Conservation (phyloP, 768 basidiomycete species). For the Lactifluus echinatus region DNA sequence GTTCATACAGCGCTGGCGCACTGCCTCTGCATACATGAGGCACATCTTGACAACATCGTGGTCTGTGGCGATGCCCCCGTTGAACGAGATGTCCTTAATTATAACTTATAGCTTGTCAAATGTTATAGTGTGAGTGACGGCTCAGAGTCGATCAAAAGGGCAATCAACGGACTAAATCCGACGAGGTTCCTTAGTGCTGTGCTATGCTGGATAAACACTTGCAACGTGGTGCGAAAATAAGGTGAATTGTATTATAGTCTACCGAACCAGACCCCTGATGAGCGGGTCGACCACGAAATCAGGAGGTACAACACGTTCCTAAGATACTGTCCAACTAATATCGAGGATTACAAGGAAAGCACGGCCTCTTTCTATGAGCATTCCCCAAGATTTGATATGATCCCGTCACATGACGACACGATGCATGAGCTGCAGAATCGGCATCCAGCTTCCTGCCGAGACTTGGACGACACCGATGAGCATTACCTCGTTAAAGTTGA, state of each 20-base stretch:
- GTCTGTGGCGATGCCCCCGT: too few species aligned
- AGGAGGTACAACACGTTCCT: not conserved
- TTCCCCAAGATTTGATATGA: not conserved
- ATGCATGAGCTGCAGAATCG: conserved; percentile 8
- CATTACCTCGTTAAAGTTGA: conserved; percentile 10
- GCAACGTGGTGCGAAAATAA: not conserved
- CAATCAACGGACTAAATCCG: not conserved
- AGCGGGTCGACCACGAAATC: not conserved
- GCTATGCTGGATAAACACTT: not conserved
- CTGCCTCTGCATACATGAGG: too few species aligned
- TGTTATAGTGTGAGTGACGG: too few species aligned
- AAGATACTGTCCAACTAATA: not conserved
- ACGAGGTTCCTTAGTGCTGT: not conserved
- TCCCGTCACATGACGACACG: conserved; percentile 6
- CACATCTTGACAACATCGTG: too few species aligned
- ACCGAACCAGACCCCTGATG: not conserved
- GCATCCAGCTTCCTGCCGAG: conserved; percentile 17
- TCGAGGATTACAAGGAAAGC: not conserved
- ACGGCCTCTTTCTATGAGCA: not conserved
- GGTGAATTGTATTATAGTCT: not conserved
- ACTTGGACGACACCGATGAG: conserved; percentile 18
- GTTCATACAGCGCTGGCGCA: too few species aligned
- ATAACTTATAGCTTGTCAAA: too few species aligned
- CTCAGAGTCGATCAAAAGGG: not conserved
- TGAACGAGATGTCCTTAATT: too few species aligned